A percentile compares a stretch with the other conserved stretches of the same genome.
Conservation (phyloP, 2,329 filamentous ascomycete species). For the Pyrenophora seminiperda region DNA sequence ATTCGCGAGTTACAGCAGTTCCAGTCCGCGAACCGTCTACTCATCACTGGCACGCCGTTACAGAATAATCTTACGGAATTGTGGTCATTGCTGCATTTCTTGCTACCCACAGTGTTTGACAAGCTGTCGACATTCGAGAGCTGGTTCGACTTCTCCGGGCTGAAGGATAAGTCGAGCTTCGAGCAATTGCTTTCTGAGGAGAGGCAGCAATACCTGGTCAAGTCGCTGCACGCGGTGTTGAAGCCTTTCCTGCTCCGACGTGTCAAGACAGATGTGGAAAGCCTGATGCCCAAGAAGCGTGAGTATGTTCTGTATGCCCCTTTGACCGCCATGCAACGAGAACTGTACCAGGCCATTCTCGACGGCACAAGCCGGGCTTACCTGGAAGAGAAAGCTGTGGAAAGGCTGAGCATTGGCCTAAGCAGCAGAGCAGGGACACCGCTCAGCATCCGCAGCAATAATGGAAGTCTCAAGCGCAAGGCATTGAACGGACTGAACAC, state of each 20-base stretch:
- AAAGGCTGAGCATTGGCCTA: slow-evolving; percentile 60
- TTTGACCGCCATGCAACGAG: slow-evolving; percentile 86
- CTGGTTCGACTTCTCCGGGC: slow-evolving; percentile 96
- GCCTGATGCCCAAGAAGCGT: slow-evolving; percentile 89
- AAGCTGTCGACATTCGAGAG: slow-evolving; percentile 90
- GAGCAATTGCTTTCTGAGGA: slow-evolving; percentile 80
- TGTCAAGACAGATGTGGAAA: slow-evolving; percentile 91
- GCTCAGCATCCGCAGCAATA: slow-evolving; percentile 50
- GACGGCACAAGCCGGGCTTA: slow-evolving; percentile 58
- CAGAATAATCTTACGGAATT: slow-evolving; percentile 95
- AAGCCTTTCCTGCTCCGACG: slow-evolving; percentile 88
- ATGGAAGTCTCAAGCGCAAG: slow-evolving; percentile 64
- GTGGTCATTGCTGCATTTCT: slow-evolving; percentile 92
- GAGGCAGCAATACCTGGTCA: slow-evolving; percentile 75
- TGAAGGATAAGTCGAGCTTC: slow-evolving; percentile 81
- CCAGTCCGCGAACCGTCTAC: slow-evolving; percentile 82
- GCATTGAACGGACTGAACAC: slow-evolving; percentile 52
- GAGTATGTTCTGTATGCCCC: slow-evolving; percentile 96
- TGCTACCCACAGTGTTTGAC: slow-evolving; percentile 90
- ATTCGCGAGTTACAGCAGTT: slow-evolving; percentile 90
- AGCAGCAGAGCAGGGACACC: slow-evolving; percentile 55
- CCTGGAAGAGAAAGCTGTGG: slow-evolving; percentile 77
- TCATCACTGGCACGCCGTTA: slow-evolving; percentile 92
- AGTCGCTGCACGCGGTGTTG: slow-evolving; percentile 89
- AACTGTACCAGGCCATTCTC: slow-evolving; percentile 80